These are phyloP conservation scores for Diplosphaera chodatii DNA, from an alignment of 139 green algal species.

Conservation along the genomic window DNA sequence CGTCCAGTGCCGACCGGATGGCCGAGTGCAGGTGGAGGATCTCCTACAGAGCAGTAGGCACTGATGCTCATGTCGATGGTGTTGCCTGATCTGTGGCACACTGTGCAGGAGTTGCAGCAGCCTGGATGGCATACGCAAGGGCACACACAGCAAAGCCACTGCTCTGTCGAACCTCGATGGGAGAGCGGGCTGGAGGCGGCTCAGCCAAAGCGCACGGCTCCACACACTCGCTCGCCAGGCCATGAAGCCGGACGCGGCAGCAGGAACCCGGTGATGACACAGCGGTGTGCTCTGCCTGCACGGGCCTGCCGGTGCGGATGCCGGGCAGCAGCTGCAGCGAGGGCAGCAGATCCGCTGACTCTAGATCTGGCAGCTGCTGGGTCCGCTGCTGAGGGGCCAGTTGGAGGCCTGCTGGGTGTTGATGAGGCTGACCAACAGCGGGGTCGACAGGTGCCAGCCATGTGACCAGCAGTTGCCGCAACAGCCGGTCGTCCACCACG, in stretches of 20 bases:
- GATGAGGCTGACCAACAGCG: not conserved
- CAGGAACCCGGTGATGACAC: not conserved
- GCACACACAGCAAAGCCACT: no score
- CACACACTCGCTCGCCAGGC: not conserved
- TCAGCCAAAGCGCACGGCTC: not conserved
- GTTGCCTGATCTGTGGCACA: no score
- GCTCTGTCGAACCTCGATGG: not conserved
- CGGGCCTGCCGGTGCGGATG: not conserved
- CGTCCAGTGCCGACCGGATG: conserved; percentile 70
- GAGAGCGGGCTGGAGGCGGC: not conserved
- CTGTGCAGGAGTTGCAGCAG: no score
- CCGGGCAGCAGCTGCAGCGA: not conserved
- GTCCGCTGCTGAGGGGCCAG: not conserved
- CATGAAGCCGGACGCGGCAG: not conserved
- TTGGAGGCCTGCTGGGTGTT: no score
- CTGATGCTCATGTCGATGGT: no score
- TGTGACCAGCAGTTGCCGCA: conserved; percentile 67
- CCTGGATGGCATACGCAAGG: no score
- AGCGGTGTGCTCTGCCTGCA: not conserved
- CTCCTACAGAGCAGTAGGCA: conserved; percentile 57
- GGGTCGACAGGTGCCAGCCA: conserved; percentile 53
- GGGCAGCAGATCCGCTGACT: not conserved
- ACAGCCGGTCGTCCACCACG: conserved; percentile 63
- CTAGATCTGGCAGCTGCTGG: not conserved
- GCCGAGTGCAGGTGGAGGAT: conserved; percentile 78